Evolutionary conservation across 2,329 filamentous ascomycete genomes (phyloP), one percentile per base, ranked within the genome.

Genomic region (Tolypocladium pustulatum): DNA sequence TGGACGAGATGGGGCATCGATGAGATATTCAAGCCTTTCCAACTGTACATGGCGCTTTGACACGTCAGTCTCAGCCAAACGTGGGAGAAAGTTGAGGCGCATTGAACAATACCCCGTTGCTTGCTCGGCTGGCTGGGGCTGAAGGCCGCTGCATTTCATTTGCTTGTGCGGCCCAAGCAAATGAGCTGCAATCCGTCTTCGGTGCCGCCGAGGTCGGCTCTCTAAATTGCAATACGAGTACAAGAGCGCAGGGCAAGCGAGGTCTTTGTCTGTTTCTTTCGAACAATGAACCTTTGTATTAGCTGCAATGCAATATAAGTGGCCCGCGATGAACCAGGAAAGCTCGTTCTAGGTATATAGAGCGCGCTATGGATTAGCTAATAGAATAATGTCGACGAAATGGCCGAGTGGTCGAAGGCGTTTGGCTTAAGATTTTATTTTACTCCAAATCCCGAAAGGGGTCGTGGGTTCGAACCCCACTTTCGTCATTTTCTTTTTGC

Each of bases 391-490:
- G 30, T 34, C 30, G 52, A 54, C 52, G 30, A 54, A 54, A 54
- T 54, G 52, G 52, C 52, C 30, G 52, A 36, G 52, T 54, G 52
- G 52, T 54, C 36, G 41, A 54, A 36, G 52, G 30, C 52, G 52
- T 54, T 54, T 54, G 52, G 52, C 30, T 54, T 36, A 54, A 36
- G 52, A 22, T 25, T 22, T 54, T 17, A 54, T 27, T 49, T 54
- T 36, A 36, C 17, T 36, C 52, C 52, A 54, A 54, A 54, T 54
- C 30, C 52, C 52, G 52, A 25, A 54, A 36, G 36, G 52, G 52
- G 52, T 54, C 52, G 30, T 54, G 52, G 52, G 52, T 54, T 54
- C 52, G 52, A 36, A 54, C 52, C 52, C 52, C 52, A 54, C 52
- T 36, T 54, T 54, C 52, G 52, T 54, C 30, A 54, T 9, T 37